Percentiles rank a stretch among this genome's conserved stretches.
phyloP scores from a whole-genome alignment of 352 stramenopile genomes.

The Phytophthora citricola region DNA sequence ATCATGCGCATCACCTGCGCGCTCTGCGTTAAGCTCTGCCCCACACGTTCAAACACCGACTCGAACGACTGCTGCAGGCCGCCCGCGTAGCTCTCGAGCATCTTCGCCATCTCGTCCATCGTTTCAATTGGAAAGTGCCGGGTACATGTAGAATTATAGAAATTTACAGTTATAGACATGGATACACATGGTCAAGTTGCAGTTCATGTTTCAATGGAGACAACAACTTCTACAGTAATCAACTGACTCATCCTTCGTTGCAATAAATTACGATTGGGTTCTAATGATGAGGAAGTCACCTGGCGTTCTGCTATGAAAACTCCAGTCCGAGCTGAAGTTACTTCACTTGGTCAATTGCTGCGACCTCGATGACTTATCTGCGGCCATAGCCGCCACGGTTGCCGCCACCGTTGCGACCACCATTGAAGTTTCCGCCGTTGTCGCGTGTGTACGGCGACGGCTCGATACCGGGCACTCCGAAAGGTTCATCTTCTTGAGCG shows the following conservation, averaged over 20 bases:
- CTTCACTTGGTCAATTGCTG: slow-evolving; percentile 8
- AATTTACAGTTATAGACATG: slow-evolving; percentile 13
- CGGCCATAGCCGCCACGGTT: slow-evolving; percentile 31
- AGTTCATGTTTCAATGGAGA: background rate
- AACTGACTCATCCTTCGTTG: slow-evolving; percentile 49
- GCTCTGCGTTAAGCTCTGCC: slow-evolving; percentile 70
- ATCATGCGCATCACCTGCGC: slow-evolving; percentile 84
- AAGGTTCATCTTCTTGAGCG: slow-evolving; percentile 87
- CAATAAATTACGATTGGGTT: slow-evolving; percentile 50
- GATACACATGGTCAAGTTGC: slow-evolving; percentile 13
- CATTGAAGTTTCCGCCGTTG: slow-evolving; percentile 28
- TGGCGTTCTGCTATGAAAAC: slow-evolving; percentile 27
- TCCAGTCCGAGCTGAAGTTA: slow-evolving; percentile 13
- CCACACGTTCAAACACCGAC: slow-evolving; percentile 71
- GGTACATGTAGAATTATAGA: too few species aligned
- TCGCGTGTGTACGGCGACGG: slow-evolving; percentile 47
- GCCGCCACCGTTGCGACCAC: slow-evolving; percentile 23
- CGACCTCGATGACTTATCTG: slow-evolving; percentile 32
- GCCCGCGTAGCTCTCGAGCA: slow-evolving; percentile 65
- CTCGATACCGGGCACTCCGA: slow-evolving; percentile 77
- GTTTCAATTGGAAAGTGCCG: slow-evolving; percentile 3
- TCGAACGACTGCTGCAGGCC: slow-evolving; percentile 79
- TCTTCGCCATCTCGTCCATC: slow-evolving; percentile 77
- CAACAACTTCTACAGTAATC: slow-evolving; percentile 20
- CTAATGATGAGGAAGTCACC: slow-evolving; percentile 48